Evolutionary conservation across 257 asterid genomes (phyloP).

Genomic region (Solanum phureja): DNA sequence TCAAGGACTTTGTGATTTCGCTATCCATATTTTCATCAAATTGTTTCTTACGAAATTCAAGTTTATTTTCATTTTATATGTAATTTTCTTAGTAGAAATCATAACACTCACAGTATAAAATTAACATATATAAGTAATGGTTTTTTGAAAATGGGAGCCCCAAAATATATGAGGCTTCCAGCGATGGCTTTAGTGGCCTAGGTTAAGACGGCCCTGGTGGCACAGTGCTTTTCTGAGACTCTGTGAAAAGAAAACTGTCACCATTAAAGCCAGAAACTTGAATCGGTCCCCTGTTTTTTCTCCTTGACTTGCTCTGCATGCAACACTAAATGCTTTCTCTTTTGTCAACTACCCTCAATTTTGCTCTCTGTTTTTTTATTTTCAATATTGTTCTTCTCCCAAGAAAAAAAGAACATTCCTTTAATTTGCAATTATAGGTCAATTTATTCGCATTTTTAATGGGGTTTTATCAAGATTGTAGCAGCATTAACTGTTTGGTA

Average conservation of each 20-base stretch:
- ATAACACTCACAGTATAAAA: no score
- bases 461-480: neutral
- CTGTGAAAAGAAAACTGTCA: neutral
- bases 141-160: no score
- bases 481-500: neutral
- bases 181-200: no score
- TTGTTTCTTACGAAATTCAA: no score
- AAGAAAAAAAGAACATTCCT: neutral
- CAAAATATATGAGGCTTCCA: no score
- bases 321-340: conserved; percentile 10
- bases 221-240: neutral
- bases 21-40: no score
- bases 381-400: neutral
- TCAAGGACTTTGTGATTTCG: no score
- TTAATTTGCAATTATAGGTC: neutral
- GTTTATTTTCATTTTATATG: no score
- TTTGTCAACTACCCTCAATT: conserved; percentile 6
- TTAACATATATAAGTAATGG: no score
- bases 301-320: conserved; percentile 15
- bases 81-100: no score
- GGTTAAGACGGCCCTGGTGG: neutral
- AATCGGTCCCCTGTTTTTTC: neutral
- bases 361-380: neutral
- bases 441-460: neutral
- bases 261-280: neutral